phyloP scores from a whole-genome alignment of 441 rosid genomes.

The Monsonia emarginata region DNA sequence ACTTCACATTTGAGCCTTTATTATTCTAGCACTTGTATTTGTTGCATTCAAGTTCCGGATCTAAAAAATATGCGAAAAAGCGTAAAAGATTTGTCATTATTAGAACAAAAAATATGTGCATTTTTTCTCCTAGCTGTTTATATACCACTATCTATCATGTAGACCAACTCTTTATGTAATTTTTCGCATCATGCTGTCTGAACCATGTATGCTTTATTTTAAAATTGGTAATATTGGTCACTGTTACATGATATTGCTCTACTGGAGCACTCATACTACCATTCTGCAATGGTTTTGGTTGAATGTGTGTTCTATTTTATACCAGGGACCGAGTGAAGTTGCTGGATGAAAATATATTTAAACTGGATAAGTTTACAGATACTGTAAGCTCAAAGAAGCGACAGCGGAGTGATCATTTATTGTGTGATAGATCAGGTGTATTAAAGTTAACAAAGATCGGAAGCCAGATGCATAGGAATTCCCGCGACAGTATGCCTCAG shows the following conservation, averaged over 20 bases:
- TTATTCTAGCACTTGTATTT: not conserved
- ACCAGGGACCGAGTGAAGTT: conserved; percentile 37
- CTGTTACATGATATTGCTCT: not conserved
- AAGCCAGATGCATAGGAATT: conserved; percentile 30
- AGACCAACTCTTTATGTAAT: not conserved
- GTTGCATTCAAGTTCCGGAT: not conserved
- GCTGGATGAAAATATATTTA: conserved; percentile 31
- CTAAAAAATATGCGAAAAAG: too few relatives aligned
- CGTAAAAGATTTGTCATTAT: too few relatives aligned
- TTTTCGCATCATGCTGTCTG: not conserved
- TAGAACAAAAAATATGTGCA: too few relatives aligned
- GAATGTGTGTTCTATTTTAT: conserved; percentile 12
- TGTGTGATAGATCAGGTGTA: conserved; percentile 33
- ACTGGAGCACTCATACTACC: not conserved
- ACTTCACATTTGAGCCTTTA: not conserved
- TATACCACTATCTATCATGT: too few relatives aligned
- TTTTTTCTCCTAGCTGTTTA: too few relatives aligned
- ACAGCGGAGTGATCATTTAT: conserved; percentile 34
- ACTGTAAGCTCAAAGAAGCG: conserved; percentile 33
- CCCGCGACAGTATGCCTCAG: conserved; percentile 35
- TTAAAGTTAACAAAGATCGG: conserved; percentile 32
- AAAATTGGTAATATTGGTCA: not conserved
- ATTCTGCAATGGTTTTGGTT: not conserved
- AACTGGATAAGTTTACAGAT: conserved; percentile 30
- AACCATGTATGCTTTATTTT: not conserved